These are phyloP conservation scores for Murraya koenigii DNA, from an alignment of 345 rosid genomes.

Conservation along the genomic window DNA sequence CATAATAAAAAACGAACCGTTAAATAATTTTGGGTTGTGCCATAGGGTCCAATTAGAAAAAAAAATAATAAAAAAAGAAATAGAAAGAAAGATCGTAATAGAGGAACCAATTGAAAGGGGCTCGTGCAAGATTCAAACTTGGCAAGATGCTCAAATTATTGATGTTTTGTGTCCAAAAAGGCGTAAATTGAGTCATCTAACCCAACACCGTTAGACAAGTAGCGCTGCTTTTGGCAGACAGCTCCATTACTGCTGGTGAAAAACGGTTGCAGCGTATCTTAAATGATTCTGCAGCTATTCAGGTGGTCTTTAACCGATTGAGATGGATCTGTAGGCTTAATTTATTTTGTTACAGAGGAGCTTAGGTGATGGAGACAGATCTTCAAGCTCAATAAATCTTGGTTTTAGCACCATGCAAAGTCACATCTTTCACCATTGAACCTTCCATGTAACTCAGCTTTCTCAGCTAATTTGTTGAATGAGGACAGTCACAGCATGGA, in stretches of 20 bases:
- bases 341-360: not conserved
- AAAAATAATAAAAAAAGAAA: too few species aligned
- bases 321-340: not conserved
- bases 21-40: too few species aligned
- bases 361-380: constrained; percentile 16
- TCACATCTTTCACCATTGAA: constrained; percentile 24
- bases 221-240: not conserved
- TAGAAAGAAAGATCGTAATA: too few species aligned
- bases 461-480: constrained; percentile 4
- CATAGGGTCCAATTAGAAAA: too few species aligned
- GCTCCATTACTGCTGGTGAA: constrained; percentile 2
- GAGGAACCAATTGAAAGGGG: too few species aligned
- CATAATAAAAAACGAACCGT: too few species aligned
- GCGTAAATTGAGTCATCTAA: constrained; percentile 24
- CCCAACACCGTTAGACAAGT: constrained; percentile 4
- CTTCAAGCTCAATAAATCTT: constrained; percentile 8
- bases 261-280: not conserved
- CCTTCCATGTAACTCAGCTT: constrained; percentile 11
- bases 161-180: not conserved
- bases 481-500: not conserved
- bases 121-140: not conserved
- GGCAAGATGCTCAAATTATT: not conserved
- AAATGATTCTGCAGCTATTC: constrained; percentile 7
- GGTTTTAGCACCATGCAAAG: constrained; percentile 27
- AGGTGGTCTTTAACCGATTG: not conserved